phyloP scores from a whole-genome alignment of 2,329 filamentous ascomycete species.

The Aspergillus sp. region DNA sequence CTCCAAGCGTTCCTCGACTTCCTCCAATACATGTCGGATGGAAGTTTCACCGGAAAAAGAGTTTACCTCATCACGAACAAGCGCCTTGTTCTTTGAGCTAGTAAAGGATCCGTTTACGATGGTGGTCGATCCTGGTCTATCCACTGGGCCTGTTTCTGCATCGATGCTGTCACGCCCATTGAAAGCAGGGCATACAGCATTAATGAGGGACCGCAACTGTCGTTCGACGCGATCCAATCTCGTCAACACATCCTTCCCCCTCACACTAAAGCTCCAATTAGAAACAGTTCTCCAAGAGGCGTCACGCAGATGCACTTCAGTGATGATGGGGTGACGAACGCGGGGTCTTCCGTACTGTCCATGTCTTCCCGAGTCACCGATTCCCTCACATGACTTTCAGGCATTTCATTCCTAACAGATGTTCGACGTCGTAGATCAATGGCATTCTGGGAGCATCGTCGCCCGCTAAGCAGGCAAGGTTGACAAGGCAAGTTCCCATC shows the following conservation, averaged over 20 bases:
- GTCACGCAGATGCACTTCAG: not conserved
- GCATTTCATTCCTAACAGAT: not conserved
- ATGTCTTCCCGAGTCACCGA: not conserved
- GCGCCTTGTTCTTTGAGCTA: no score
- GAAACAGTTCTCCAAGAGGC: no score
- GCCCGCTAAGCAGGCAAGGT: conserved; percentile 14
- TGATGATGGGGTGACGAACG: not conserved
- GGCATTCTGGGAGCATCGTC: conserved; percentile 12
- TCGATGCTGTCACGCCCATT: not conserved
- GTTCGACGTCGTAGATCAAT: conserved; percentile 12
- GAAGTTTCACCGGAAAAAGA: conserved; percentile 27
- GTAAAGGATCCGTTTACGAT: no score
- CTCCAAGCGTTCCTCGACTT: conserved; percentile 20
- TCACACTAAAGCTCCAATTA: not conserved
- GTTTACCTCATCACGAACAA: conserved; percentile 7
- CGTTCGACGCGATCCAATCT: not conserved
- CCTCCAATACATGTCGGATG: conserved; percentile 21
- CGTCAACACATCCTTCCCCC: not conserved
- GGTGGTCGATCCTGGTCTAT: no score
- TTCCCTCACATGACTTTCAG: no score
- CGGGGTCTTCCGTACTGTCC: not conserved
- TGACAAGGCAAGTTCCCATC: conserved; percentile 23
- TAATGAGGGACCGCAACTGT: not conserved
- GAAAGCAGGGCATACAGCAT: not conserved
- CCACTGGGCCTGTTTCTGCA: not conserved